Base-by-base conservation (phyloP, 2,329 filamentous ascomycete genomes). In the Ophiostoma tasmaniense region DNA sequence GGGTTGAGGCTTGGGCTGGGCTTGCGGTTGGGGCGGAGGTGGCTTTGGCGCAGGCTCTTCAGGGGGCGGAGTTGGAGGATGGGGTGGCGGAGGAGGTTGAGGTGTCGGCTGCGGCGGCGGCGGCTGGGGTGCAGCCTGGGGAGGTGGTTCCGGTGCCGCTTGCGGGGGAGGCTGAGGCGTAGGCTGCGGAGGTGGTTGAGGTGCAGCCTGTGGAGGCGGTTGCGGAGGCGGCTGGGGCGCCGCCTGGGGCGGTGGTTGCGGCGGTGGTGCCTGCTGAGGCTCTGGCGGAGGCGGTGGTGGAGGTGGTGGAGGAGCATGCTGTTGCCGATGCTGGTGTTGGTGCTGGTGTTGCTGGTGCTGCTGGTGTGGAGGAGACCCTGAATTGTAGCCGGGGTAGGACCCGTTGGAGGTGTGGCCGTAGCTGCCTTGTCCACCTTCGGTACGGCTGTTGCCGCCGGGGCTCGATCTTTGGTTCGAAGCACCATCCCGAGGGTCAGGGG, bases 381-480 rank as follows among this genome's bases (percentile, higher is more conserved):
- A 70, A 62, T 39, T 66, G 70, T 76, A 80, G 28, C 75, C 76
- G 52, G 76, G 75, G 45, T 74, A 72, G 4, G 71, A n/a, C 22
- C 64, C 59, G 37, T 45, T 25, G 7, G 69, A 66, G 22, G 45
- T 28, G 45, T 62, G 50, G 30, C 35, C 50, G 22, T 65, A 65
- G 37, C 64, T 13, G n/a, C 33, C 61, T 11, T 37, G 30, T 14
- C 33, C 30, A 64, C 61, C 61, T 64, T 61, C 20, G 50, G 42
- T n/a, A 4, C 68, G n/a, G 66, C 71, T 73, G 68, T 64, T 72
- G 61, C 30, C 22, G 2, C 69, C 70, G 30, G 67, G 70, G 67
- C 68, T 71, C 55, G 79, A 69, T 79, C 73, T 71, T 52, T 61
- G 68, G 25, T 50, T 55, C 64, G 71, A 68, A 68, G 68, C 64